Evolutionary conservation across 306 rosid species (phyloP).

Genomic region (Quercus alba): DNA sequence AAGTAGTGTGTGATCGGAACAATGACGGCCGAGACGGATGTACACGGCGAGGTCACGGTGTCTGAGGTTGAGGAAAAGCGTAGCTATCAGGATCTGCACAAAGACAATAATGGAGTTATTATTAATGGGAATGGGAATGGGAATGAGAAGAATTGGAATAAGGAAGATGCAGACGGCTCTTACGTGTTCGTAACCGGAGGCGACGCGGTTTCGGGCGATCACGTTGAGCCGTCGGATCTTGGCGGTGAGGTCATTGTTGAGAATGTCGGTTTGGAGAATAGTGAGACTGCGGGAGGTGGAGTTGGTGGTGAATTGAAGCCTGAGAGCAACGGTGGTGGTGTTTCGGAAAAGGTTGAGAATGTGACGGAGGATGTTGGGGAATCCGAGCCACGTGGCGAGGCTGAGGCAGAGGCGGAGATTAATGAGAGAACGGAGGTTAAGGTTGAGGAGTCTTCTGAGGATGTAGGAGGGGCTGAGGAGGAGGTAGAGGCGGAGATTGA

Average conservation of each 20-base stretch:
- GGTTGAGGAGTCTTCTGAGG: too few species aligned
- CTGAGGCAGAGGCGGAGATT: background rate
- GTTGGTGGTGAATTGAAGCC: too few species aligned
- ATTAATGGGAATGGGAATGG: background rate
- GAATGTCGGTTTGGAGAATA: background rate
- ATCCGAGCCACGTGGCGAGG: background rate
- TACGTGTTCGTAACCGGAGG: constrained; percentile 33
- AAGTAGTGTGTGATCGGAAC: background rate
- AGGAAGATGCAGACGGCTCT: constrained; percentile 35
- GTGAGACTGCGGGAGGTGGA: background rate
- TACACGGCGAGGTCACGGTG: constrained; percentile 27
- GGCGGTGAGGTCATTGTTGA: background rate
- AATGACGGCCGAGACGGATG: constrained; percentile 63
- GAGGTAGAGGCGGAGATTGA: too few species aligned
- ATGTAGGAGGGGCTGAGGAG: too few species aligned
- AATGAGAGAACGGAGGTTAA: too few species aligned
- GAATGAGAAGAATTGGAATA: background rate
- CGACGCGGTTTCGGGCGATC: constrained; percentile 16
- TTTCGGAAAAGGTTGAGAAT: background rate
- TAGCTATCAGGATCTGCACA: constrained; percentile 31
- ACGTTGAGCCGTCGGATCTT: constrained; percentile 43
- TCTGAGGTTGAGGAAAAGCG: constrained; percentile 23
- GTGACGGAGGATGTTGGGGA: background rate
- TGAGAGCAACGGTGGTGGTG: background rate
- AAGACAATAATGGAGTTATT: background rate